Conservation (phyloP, 257 asterid genomes). For the Nicotiana benthamiana region DNA sequence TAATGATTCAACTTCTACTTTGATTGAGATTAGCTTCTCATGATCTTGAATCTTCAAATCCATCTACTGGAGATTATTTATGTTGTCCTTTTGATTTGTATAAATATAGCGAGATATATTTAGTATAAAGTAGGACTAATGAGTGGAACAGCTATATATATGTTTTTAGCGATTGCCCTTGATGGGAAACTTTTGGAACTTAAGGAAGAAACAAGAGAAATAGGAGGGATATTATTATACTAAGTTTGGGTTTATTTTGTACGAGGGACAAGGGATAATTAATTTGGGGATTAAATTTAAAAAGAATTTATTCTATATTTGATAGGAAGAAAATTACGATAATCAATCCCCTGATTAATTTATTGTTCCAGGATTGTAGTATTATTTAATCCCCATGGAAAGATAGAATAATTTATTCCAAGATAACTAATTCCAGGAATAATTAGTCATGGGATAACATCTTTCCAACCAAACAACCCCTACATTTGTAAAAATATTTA, state of each 20-base stretch:
- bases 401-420: too few species aligned
- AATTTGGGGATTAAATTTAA: too few species aligned
- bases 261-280: too few species aligned
- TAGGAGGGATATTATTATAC: not conserved
- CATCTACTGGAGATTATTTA: not conserved
- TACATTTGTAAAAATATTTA: not conserved
- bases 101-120: not conserved
- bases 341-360: too few species aligned
- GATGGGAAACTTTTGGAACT: not conserved
- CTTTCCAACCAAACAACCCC: too few species aligned
- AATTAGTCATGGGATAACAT: too few species aligned
- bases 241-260: too few species aligned
- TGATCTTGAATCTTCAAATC: not conserved
- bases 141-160: slow-evolving; percentile 3
- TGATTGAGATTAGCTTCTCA: not conserved
- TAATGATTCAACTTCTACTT: not conserved
- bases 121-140: not conserved
- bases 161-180: not conserved
- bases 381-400: too few species aligned
- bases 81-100: not conserved
- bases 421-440: too few species aligned
- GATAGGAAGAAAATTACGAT: too few species aligned
- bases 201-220: not conserved
- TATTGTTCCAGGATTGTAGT: too few species aligned
- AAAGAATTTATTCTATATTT: too few species aligned